phyloP scores from a whole-genome alignment of 1,284 basidiomycete species.

The Somion occarium region DNA sequence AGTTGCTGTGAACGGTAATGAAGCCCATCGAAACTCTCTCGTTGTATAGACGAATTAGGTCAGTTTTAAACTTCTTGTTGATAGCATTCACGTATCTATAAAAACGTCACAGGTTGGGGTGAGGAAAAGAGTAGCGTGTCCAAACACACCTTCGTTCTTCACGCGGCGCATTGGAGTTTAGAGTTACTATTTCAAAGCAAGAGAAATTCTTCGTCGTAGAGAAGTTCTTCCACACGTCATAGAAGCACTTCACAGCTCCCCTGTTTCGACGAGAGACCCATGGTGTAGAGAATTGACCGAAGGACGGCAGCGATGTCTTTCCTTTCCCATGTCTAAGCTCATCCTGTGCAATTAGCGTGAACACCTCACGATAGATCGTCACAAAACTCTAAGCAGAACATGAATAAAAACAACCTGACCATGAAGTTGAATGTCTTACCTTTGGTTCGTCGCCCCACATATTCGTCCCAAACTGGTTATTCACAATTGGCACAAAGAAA shows the following conservation, averaged over 20 bases:
- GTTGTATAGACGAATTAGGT: background rate
- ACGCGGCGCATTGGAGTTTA: background rate
- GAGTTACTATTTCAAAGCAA: background rate
- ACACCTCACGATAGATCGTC: constrained; percentile 79
- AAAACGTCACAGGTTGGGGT: background rate
- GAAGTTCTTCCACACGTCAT: constrained; percentile 81
- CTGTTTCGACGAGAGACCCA: constrained; percentile 44
- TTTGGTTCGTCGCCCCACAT: constrained; percentile 8
- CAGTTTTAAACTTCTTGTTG: background rate
- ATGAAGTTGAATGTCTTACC: background rate
- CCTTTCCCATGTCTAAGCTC: constrained; percentile 46
- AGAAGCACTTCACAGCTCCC: constrained; percentile 61
- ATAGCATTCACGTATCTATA: background rate
- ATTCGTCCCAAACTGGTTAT: background rate
- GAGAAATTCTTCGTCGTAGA: constrained; percentile 75
- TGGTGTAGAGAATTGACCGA: constrained; percentile 69
- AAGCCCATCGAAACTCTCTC: background rate
- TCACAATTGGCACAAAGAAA: background rate
- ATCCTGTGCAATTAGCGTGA: constrained; percentile 72
- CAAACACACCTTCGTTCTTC: background rate
- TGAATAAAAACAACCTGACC: background rate
- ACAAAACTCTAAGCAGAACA: constrained; percentile 66
- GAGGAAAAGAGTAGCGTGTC: background rate
- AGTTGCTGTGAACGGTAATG: constrained; percentile 1
- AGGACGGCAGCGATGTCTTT: constrained; percentile 52